Evolutionary conservation across 2,329 filamentous ascomycete species (phyloP), one percentile per base, ranked within the genome.

Genomic region (Botryosphaeria dothidea): DNA sequence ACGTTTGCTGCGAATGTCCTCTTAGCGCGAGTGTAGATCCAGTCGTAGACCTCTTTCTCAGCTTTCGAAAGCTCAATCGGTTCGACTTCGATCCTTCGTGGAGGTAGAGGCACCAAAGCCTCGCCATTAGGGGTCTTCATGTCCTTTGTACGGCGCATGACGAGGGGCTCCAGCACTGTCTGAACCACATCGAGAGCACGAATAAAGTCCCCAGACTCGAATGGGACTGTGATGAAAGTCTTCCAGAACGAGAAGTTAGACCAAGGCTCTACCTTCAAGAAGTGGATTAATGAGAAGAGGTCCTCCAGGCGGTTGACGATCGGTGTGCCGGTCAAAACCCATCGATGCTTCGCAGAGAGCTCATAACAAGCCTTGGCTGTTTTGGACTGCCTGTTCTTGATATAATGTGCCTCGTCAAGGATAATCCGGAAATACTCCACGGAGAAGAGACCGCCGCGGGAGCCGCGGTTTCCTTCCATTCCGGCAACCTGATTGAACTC

Each of bases 201-300:
- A 70, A 97, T 88, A 74, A 96, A 97, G 68, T 99, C 91, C 69
- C 95, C 95, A 0, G 92, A 94, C 76, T 99, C 95, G 69, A 99
- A 99, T 0, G 95, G 95, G 1, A 96, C 90, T 0, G 95, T 99
- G 73, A 99, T 98, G 75, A 99, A 99, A 0, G 95, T 98, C 75
- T 93, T 93, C 95, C 95, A 99, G 79, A 97, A 99, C 0, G 93
- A 97, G 77, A 99, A 99, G 76, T 98, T 98, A 72, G 91, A 95
- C 95, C 95, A 99, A 0, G 95, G 95, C 75, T 98, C 94, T 3
- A 99, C 95, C 65, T 92, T 89, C 11, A 99, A 81, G 78, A 98
- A 99, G 3, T 92, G 88, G 13, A 98, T 92, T 41, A 99, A 80
- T 72, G 92, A 96, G 80, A 97, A 98, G 15, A 99, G 81, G 77